Percentiles rank a stretch among this genome's conserved stretches.
Conservation (phyloP, 139 green algal genomes). For the Chloropicon primus region DNA sequence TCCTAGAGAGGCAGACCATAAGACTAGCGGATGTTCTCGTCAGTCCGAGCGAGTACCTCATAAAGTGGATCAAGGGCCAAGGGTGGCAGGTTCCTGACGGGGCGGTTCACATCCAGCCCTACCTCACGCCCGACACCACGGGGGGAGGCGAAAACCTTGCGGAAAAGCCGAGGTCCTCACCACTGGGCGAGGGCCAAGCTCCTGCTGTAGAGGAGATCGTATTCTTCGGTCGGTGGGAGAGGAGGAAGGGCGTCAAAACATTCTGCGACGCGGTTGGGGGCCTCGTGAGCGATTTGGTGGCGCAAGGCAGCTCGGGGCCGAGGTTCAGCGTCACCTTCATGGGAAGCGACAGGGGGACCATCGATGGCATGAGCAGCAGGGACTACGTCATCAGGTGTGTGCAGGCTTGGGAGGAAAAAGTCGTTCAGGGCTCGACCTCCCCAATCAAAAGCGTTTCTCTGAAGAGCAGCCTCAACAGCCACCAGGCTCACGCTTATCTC, state of each 20-base stretch:
- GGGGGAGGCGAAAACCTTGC: not conserved
- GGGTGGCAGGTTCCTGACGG: not conserved
- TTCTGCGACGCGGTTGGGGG: not conserved
- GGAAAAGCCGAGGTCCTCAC: too few relatives aligned
- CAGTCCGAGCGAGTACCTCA: conserved; percentile 3
- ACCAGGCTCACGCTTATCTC: not conserved
- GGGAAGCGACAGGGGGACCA: conserved; percentile 2
- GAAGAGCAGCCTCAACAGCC: not conserved
- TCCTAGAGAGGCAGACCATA: conserved; percentile 2
- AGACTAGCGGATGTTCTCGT: not conserved
- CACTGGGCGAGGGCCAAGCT: too few relatives aligned
- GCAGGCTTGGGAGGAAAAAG: not conserved
- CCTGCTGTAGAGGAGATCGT: not conserved
- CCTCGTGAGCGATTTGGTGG: not conserved
- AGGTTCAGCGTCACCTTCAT: not conserved
- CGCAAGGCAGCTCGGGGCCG: too few relatives aligned
- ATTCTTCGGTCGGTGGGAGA: not conserved
- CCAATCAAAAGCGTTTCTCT: not conserved
- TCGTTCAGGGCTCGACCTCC: too few relatives aligned
- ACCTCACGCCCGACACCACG: not conserved
- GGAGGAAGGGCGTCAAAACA: not conserved
- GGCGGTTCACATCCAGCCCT: not conserved
- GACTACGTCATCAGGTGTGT: not conserved
- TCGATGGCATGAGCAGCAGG: not conserved
- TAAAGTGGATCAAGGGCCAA: not conserved